A percentile compares a stretch with the other conserved stretches of the same genome.
phyloP scores from a whole-genome alignment of 192 early-diverging fungal species.

The Podila epigama region DNA sequence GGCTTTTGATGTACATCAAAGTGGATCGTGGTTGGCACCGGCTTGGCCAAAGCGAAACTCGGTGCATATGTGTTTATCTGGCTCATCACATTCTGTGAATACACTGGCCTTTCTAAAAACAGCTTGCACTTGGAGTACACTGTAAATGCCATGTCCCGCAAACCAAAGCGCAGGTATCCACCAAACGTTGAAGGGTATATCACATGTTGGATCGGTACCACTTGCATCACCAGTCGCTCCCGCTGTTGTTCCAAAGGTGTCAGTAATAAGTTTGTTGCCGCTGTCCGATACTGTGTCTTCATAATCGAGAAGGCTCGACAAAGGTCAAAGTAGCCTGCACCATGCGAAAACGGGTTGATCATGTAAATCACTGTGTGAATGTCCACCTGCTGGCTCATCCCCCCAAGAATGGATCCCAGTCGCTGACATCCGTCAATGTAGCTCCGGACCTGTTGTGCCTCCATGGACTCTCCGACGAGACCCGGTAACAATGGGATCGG shows the following conservation, averaged over 20 bases:
- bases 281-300: constrained; percentile 48
- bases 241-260: constrained; percentile 47
- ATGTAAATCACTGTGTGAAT: constrained; percentile 60
- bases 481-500: constrained; percentile 53
- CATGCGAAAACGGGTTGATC: constrained; percentile 58
- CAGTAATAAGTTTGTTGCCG: constrained; percentile 21
- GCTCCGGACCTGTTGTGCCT: constrained; percentile 52
- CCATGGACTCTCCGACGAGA: constrained; percentile 36
- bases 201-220: constrained; percentile 61
- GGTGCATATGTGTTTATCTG: constrained; percentile 56
- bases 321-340: constrained; percentile 53
- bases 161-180: constrained; percentile 56
- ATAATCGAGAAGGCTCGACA: constrained; percentile 58
- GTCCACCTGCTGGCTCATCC: constrained; percentile 26
- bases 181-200: constrained; percentile 56
- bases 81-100: constrained; percentile 12
- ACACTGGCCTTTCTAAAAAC: constrained; percentile 48
- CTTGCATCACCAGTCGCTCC: constrained; percentile 53
- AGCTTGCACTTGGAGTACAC: constrained; percentile 58
- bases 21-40: constrained; percentile 44
- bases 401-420: constrained; percentile 52
- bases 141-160: constrained; percentile 61
- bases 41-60: constrained; percentile 56
- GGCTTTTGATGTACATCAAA: constrained; percentile 46
- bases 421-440: constrained; percentile 56